Base-by-base conservation (phyloP, 768 basidiomycete genomes). In the Sporobolomyces pararoseus region DNA sequence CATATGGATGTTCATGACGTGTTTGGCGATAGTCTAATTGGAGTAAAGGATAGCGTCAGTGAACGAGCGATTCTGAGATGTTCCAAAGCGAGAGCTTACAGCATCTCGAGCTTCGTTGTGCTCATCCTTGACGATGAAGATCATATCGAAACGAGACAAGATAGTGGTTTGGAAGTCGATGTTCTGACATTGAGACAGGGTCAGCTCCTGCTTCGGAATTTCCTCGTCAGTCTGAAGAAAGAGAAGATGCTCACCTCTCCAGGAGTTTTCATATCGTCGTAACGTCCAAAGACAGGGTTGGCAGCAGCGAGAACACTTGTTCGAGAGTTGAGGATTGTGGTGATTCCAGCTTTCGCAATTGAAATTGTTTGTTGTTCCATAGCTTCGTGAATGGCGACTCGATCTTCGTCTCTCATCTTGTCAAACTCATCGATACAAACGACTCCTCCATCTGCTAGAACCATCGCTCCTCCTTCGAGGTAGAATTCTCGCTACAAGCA, bases 391-490 rank as follows among this genome's bases (percentile, higher is more conserved):
- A 98, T 98, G 0, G 96, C 96, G 7, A 98, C 96, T 64, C 96
- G 87, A 79, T 99, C 96, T 80, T 98, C 95, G 75, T 99, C 96
- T 46, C 95, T 84, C 96, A 99, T 99, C 83, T 99, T 99, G 81
- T 99, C 96, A 76, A 99, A 99, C 79, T 99, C 96, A 76, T 99
- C 96, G 77, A 99, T 99, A 77, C 96, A 98, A 46, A 98, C 96
- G 19, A 99, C 94, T 34, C 96, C 96, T 17, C 90, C 90, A 78
- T 99, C 96, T 1, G 96, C 96, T 44, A 98, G 86, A 9, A 99
- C 96, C 96, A 99, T 98, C 2, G 96, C 96, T 29, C 96, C 96
- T 12, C 96, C 96, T 83, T 99, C 96, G 9, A 99, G 85, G 80
- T 96, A 98, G 80, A 99, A 98, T 79, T 99, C 96, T 52, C 96